A percentile compares a stretch with the other conserved stretches of the same genome.
Evolutionary conservation across 768 basidiomycete genomes (phyloP).

Genomic region (Hericium erinaceus): DNA sequence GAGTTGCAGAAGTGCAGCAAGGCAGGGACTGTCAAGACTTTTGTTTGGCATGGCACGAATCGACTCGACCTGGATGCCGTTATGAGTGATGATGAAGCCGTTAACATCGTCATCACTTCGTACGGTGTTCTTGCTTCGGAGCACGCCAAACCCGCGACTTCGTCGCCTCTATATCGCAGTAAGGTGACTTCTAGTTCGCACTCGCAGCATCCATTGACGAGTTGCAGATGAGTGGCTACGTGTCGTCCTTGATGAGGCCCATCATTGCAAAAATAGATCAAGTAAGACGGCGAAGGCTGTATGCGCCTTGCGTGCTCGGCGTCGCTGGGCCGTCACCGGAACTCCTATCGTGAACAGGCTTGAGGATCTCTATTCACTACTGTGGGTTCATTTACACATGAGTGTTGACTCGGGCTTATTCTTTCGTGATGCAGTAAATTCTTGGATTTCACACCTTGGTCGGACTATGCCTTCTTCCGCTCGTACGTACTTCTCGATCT

Average conservation of each 20-base stretch:
- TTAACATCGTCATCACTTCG: conserved; percentile 83
- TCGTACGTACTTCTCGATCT: conserved; percentile 40
- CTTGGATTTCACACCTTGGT: conserved; percentile 72
- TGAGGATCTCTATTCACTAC: conserved; percentile 83
- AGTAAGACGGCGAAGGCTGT: conserved; percentile 87
- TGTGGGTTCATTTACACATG: conserved; percentile 29
- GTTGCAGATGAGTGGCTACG: conserved; percentile 67
- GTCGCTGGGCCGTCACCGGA: conserved; percentile 90
- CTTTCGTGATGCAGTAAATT: conserved; percentile 45
- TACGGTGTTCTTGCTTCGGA: conserved; percentile 91
- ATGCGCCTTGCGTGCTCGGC: conserved; percentile 68
- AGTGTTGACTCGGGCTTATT: no score
- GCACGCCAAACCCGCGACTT: conserved; percentile 51
- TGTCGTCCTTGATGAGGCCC: conserved; percentile 88
- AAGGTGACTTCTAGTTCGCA: conserved; percentile 13
- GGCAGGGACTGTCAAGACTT: conserved; percentile 51
- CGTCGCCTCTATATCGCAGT: conserved; percentile 69
- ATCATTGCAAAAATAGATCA: conserved; percentile 83
- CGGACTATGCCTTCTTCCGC: conserved; percentile 81
- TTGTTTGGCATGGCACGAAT: conserved; percentile 87
- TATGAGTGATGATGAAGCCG: conserved; percentile 47
- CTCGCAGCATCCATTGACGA: not conserved
- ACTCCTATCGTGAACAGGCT: conserved; percentile 94
- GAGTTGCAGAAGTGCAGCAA: conserved; percentile 83
- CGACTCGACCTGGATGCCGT: conserved; percentile 59